These are phyloP conservation scores for Harrya chromipes DNA, from an alignment of 768 basidiomycete species.

Conservation along the genomic window DNA sequence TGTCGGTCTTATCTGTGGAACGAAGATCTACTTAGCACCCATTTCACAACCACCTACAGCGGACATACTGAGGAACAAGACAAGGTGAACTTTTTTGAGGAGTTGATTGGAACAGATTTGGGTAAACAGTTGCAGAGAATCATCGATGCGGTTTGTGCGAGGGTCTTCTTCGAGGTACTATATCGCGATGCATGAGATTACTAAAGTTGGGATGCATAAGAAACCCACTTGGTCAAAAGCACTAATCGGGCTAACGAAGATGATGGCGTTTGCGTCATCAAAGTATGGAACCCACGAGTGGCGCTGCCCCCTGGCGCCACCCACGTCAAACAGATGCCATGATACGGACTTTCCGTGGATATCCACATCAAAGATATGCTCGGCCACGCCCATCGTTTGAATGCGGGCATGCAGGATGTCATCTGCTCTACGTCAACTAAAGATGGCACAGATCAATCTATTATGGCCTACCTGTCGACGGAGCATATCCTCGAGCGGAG, in stretches of 20 bases:
- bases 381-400: constrained; percentile 86
- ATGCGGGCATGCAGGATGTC: constrained; percentile 88
- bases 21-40: background rate
- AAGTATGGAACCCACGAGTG: constrained; percentile 71
- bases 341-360: constrained; percentile 75
- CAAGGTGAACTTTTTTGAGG: constrained; percentile 64
- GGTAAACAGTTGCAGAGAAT: constrained; percentile 85
- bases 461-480: constrained; percentile 58
- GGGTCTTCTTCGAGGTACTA: constrained; percentile 88
- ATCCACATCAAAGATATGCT: constrained; percentile 79
- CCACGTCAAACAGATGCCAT: constrained; percentile 72
- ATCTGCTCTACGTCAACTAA: constrained; percentile 43
- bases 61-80: constrained; percentile 55
- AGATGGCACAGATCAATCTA: constrained; percentile 24
- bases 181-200: background rate
- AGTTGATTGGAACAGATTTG: constrained; percentile 80
- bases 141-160: constrained; percentile 80
- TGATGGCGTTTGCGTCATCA: constrained; percentile 75
- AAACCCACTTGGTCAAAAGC: constrained; percentile 68
- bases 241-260: constrained; percentile 75
- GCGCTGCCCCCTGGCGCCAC: constrained; percentile 68
- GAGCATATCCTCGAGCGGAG: constrained; percentile 64
- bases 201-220: background rate
- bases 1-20: constrained; percentile 68
- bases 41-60: background rate